phyloP scores from a whole-genome alignment of 805 yeast species.

The Ogataea henricii region DNA sequence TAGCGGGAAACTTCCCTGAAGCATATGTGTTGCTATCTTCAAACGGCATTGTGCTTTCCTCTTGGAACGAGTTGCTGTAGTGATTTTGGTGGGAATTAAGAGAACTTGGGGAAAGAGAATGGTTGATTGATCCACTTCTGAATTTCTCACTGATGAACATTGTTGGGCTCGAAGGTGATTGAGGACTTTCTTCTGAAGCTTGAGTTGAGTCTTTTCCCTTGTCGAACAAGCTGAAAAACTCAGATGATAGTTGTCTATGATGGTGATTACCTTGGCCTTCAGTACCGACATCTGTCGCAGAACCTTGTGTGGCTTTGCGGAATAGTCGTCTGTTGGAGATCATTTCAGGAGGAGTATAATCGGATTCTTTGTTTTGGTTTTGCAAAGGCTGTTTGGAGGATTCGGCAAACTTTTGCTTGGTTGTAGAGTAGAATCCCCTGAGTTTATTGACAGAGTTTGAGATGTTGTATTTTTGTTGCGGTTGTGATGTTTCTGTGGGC shows the following conservation, averaged over 20 bases:
- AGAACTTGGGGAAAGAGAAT: slow-evolving; percentile 5
- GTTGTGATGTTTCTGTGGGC: not conserved
- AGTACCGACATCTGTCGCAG: not conserved
- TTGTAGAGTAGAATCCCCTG: slow-evolving; percentile 69
- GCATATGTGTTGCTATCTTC: not conserved
- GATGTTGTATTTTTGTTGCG: slow-evolving; percentile 27
- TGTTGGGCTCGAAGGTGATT: slow-evolving; percentile 24
- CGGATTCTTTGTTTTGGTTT: slow-evolving; percentile 10
- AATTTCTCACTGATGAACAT: slow-evolving; percentile 31
- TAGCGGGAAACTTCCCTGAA: not conserved
- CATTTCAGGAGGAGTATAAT: slow-evolving; percentile 60
- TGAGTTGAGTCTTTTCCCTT: not conserved
- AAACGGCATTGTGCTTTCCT: not conserved
- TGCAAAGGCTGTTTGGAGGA: slow-evolving; percentile 2
- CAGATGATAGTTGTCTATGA: slow-evolving; percentile 11
- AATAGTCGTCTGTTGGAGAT: slow-evolving; percentile 52
- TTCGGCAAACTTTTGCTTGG: slow-evolving; percentile 33
- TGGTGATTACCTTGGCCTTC: not conserved
- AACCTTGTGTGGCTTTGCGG: not conserved
- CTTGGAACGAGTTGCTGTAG: not conserved
- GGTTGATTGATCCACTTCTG: slow-evolving; percentile 13
- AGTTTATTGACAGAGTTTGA: slow-evolving; percentile 55
- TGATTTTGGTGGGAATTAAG: slow-evolving; percentile 1
- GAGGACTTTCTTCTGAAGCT: slow-evolving; percentile 5
- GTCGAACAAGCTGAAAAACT: slow-evolving; percentile 7